Percentiles rank a stretch among this genome's conserved stretches.
Evolutionary conservation across 371 early-diverging fungal genomes (phyloP).

Genomic region (Syncephalis plumigaleata): DNA sequence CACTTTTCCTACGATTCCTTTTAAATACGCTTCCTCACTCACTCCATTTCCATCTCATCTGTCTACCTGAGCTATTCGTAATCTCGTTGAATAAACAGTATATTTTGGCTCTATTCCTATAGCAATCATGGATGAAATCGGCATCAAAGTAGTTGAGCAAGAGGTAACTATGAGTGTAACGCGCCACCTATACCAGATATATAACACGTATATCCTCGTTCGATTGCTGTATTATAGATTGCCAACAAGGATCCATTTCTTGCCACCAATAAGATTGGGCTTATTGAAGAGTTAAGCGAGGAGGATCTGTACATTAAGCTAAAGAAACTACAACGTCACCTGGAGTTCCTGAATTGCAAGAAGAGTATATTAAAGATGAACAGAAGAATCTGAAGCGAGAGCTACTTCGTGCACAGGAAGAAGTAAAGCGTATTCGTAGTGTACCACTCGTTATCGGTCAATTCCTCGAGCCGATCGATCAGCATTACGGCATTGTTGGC

Average conservation of each 20-base stretch:
- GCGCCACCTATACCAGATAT: too few species aligned
- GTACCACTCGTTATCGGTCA: constrained; percentile 99
- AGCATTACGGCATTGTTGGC: constrained; percentile 94
- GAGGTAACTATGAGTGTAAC: neutral
- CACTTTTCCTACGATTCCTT: too few species aligned
- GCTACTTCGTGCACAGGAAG: constrained; percentile 89
- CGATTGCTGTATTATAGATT: neutral
- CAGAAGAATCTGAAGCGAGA: constrained; percentile 96
- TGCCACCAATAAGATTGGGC: neutral
- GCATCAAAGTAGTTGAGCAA: constrained; percentile 3
- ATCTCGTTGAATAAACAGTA: too few species aligned
- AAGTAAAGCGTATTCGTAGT: constrained; percentile 97
- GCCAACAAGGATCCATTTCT: neutral
- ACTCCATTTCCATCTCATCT: too few species aligned
- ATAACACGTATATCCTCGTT: too few species aligned
- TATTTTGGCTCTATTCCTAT: too few species aligned
- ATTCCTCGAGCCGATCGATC: constrained; percentile 98
- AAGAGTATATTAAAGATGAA: constrained; percentile 98
- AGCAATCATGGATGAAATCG: constrained; percentile 7
- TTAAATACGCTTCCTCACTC: too few species aligned
- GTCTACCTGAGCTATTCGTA: too few species aligned
- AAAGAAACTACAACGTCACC: constrained; percentile 87
- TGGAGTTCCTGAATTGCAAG: constrained; percentile 93
- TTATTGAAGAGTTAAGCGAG: constrained; percentile 36
- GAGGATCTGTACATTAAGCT: constrained; percentile 81